phyloP scores from a whole-genome alignment of 805 yeast species.

The Hagleromyces aurorensis region DNA sequence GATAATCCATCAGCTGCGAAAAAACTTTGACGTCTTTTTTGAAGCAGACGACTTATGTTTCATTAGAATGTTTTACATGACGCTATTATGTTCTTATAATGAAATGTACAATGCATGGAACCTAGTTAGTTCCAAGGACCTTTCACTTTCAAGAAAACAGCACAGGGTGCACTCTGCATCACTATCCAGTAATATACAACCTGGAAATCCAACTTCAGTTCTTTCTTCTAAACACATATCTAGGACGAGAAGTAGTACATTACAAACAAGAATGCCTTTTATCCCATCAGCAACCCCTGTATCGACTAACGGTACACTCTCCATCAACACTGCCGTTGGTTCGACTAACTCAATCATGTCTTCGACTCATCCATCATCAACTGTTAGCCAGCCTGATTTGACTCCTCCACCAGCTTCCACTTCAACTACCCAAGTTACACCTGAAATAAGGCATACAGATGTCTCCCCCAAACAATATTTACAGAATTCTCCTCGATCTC shows the following conservation, averaged over 20 bases:
- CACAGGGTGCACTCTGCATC: constrained; percentile 3
- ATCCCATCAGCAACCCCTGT: constrained; percentile 1
- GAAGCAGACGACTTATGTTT: constrained; percentile 55
- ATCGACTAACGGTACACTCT: neutral
- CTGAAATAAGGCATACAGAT: constrained; percentile 7
- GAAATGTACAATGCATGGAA: constrained; percentile 64
- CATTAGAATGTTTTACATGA: constrained; percentile 53
- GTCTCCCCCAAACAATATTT: constrained; percentile 13
- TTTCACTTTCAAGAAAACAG: constrained; percentile 6
- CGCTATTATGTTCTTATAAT: constrained; percentile 52
- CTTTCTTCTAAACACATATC: constrained; percentile 10
- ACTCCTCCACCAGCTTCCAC: constrained; percentile 10
- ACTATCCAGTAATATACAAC: constrained; percentile 3
- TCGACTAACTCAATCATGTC: constrained; percentile 1
- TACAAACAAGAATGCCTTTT: constrained; percentile 14
- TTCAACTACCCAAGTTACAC: constrained; percentile 3
- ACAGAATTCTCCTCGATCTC: constrained; percentile 11
- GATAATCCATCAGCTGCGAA: constrained; percentile 33
- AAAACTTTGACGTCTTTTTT: constrained; percentile 42
- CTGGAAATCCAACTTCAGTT: constrained; percentile 2
- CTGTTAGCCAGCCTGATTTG: constrained; percentile 2
- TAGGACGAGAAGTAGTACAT: constrained; percentile 22
- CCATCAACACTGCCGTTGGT: constrained; percentile 4
- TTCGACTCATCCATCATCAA: constrained; percentile 5
- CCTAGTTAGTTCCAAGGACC: constrained; percentile 18